Base-by-base conservation (phyloP, 2,329 filamentous ascomycete species). In the Aspergillus calidoustus region DNA sequence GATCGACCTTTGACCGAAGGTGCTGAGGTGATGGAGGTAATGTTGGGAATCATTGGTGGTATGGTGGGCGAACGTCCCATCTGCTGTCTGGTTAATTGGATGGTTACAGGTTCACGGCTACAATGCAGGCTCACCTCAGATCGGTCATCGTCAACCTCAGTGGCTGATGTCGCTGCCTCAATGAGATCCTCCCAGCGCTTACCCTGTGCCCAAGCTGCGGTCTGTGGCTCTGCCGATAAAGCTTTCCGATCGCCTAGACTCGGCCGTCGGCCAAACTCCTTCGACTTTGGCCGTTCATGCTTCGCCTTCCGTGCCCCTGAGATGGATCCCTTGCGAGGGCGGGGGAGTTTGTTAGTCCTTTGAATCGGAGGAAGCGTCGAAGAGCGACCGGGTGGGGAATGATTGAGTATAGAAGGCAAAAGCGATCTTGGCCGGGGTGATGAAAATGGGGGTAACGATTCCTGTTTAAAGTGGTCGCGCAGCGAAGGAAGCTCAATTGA, bases 151-250 rank as follows among this genome's bases (percentile, higher is more conserved):
- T 95, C 86, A 71, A 90, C 94, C 79, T 96, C 93, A 3, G 92
- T 96, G 30, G 93, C 93, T 64, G 92, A 97, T 34, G 94, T 93
- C 58, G 91, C 94, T 56, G 94, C 94, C 77, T 97, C 93, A 67
- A 98, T 96, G 63, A 98, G 84, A 77, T 98, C 94, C 77, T 97
- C 92, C 95, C 94, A 98, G 71, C 94, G 86, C 80, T 95, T 96
- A 67, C 92, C 93, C 78, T 91, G 87, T 53, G 85, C 81, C 70
- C 84, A 86, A 19, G 85, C 91, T 62, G 91, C 89, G 22, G 87
- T 88, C 60, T 89, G 86, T 25, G 93, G 93, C 77, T 97, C 94
- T 47, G 91, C 91, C 17, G 92, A 96, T 68, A 91, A 86, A 59
- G 92, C 91, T 79, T 97, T 96, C 65, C 91, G 86, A 70, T 92